A percentile compares a stretch with the other conserved stretches of the same genome.
Evolutionary conservation across 306 rosid genomes (phyloP).

Genomic region (Ziziphus jujuba): DNA sequence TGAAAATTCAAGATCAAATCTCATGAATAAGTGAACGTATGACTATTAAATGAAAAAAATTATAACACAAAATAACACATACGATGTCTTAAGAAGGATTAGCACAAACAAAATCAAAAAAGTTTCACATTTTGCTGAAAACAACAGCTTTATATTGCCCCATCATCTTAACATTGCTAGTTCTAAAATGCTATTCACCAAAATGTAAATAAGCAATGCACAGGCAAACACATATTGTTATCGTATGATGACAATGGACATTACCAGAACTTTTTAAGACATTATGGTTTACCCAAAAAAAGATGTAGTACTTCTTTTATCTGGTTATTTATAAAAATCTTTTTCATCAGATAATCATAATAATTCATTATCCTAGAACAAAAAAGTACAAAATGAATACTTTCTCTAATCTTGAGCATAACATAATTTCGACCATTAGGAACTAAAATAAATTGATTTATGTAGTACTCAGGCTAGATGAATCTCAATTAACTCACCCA

Average conservation of each 20-base stretch:
- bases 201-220: not conserved
- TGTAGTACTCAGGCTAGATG: conserved; percentile 9
- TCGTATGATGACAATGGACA: not conserved
- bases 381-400: not conserved
- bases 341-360: not conserved
- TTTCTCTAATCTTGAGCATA: not conserved
- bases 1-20: conserved; percentile 17
- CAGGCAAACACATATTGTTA: not conserved
- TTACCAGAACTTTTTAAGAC: not conserved
- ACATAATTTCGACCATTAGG: no score
- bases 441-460: not conserved
- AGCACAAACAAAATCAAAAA: not conserved
- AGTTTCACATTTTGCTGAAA: not conserved
- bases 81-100: not conserved
- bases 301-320: not conserved
- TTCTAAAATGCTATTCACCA: not conserved
- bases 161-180: not conserved
- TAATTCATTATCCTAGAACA: not conserved
- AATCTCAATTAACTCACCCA: conserved; percentile 55
- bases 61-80: not conserved
- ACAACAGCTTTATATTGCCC: not conserved
- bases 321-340: not conserved
- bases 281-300: not conserved
- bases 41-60: conserved; percentile 10
- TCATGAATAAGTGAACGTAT: not conserved